phyloP scores from a whole-genome alignment of 768 basidiomycete species.

The Grammothele lineata region DNA sequence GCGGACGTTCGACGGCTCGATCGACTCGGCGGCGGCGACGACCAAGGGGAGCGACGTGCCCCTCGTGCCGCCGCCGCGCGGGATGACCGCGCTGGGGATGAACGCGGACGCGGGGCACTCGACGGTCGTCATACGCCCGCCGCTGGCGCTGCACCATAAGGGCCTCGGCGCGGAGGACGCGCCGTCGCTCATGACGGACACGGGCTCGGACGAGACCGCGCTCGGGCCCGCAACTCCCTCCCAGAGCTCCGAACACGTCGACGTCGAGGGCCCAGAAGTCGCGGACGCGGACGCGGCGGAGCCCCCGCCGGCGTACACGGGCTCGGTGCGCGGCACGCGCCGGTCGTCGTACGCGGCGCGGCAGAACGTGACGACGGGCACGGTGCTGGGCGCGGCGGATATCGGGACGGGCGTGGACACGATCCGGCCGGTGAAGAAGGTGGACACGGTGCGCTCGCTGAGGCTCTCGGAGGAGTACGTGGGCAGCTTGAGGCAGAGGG shows the following conservation, averaged over 20 bases:
- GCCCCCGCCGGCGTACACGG: conserved; percentile 70
- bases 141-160: neutral
- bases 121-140: conserved; percentile 64
- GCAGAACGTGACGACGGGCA: conserved; percentile 61
- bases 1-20: conserved; percentile 35
- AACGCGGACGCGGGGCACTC: conserved; percentile 59
- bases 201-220: conserved; percentile 39
- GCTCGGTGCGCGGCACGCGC: conserved; percentile 57
- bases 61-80: conserved; percentile 15
- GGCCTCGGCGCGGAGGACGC: conserved; percentile 38
- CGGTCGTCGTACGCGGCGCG: conserved; percentile 81
- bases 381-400: conserved; percentile 75
- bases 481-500: conserved; percentile 57
- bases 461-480: conserved; percentile 78
- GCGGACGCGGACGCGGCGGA: conserved; percentile 34
- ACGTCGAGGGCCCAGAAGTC: conserved; percentile 9
- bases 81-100: conserved; percentile 22
- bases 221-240: conserved; percentile 36
- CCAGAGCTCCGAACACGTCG: conserved; percentile 18
- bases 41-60: conserved; percentile 52
- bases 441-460: conserved; percentile 75
- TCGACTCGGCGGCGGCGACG: conserved; percentile 61
- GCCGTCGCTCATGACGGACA: conserved; percentile 35
- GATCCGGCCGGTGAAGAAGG: conserved; percentile 89
- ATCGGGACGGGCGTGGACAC: conserved; percentile 87